A percentile compares a stretch with the other conserved stretches of the same genome.
Conservation (phyloP, 129 eudicot genomes). For the Gnaphalium uliginosum region DNA sequence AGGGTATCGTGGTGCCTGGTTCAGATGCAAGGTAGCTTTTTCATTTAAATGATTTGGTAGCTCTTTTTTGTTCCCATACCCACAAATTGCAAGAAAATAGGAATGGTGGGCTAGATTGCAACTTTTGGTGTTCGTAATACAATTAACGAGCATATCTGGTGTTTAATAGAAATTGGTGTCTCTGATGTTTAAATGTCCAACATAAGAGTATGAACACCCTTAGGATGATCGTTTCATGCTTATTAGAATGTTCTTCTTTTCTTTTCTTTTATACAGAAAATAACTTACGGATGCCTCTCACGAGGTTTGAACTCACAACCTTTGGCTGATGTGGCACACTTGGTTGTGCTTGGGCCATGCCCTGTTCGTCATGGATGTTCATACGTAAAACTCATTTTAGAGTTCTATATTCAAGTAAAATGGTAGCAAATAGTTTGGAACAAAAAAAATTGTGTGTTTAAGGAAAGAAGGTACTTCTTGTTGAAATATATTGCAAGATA, state of each 20-base stretch:
- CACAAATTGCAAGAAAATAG: not conserved
- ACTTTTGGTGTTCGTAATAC: not conserved
- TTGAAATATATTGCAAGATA: not conserved
- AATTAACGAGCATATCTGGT: not conserved
- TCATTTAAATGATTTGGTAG: not conserved
- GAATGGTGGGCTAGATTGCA: not conserved
- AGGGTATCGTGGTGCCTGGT: conserved; percentile 8
- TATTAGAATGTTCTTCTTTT: not conserved
- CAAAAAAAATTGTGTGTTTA: not conserved
- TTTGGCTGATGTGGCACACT: not conserved
- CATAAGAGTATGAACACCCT: not conserved
- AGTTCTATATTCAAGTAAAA: not conserved
- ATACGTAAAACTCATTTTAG: not conserved
- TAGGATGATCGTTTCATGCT: not conserved
- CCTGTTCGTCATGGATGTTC: not conserved
- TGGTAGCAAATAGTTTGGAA: not conserved
- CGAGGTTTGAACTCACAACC: not conserved
- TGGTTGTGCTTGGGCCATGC: not conserved
- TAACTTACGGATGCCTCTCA: not conserved
- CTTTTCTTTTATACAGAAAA: not conserved
- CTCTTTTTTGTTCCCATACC: not conserved
- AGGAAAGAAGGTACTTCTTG: not conserved
- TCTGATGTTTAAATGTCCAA: not conserved
- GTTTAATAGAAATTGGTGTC: not conserved
- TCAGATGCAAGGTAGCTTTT: conserved; percentile 5